Evolutionary conservation across 1,139 yeast species (phyloP).

Genomic region (Debaryomyces singareniensis): DNA sequence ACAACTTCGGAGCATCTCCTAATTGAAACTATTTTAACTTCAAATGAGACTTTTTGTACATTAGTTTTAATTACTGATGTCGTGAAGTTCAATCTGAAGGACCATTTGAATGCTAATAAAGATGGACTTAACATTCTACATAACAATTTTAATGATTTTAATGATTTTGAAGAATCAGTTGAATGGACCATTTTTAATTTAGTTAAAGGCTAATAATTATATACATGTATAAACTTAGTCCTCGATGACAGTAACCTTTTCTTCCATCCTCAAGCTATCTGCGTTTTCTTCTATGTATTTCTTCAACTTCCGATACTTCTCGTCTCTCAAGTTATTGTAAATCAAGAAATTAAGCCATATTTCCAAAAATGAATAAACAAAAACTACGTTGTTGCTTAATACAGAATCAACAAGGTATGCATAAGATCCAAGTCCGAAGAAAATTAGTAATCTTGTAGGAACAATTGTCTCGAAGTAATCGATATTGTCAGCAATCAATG

Average conservation of each 20-base stretch:
- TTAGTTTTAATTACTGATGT: slow-evolving; percentile 26
- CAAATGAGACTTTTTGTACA: slow-evolving; percentile 38
- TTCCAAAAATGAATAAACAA: slow-evolving; percentile 59
- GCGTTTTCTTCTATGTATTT: slow-evolving; percentile 31
- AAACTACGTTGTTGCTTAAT: slow-evolving; percentile 56
- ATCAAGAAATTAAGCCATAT: slow-evolving; percentile 66
- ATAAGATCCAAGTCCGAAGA: slow-evolving; percentile 46
- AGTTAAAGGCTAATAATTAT: slow-evolving; percentile 11
- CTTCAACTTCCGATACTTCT: slow-evolving; percentile 39
- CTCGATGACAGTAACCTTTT: slow-evolving; percentile 19
- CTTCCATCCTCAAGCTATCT: slow-evolving; percentile 24
- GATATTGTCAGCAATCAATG: slow-evolving; percentile 49
- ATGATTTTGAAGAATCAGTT: slow-evolving; percentile 60
- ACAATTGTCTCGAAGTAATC: slow-evolving; percentile 60
- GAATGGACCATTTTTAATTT: slow-evolving; percentile 50
- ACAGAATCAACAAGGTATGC: slow-evolving; percentile 35
- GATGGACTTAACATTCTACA: slow-evolving; percentile 36
- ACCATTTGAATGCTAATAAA: slow-evolving; percentile 23
- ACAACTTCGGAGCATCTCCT: slow-evolving; percentile 16
- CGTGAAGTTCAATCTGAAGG: slow-evolving; percentile 24
- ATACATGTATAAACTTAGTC: slow-evolving; percentile 1
- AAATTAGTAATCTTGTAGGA: slow-evolving; percentile 56
- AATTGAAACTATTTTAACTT: slow-evolving; percentile 26
- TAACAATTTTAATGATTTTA: slow-evolving; percentile 49
- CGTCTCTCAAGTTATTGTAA: slow-evolving; percentile 61